Evolutionary conservation across 208 protist species (phyloP).

Genomic region (Trypanosoma platydactyli): DNA sequence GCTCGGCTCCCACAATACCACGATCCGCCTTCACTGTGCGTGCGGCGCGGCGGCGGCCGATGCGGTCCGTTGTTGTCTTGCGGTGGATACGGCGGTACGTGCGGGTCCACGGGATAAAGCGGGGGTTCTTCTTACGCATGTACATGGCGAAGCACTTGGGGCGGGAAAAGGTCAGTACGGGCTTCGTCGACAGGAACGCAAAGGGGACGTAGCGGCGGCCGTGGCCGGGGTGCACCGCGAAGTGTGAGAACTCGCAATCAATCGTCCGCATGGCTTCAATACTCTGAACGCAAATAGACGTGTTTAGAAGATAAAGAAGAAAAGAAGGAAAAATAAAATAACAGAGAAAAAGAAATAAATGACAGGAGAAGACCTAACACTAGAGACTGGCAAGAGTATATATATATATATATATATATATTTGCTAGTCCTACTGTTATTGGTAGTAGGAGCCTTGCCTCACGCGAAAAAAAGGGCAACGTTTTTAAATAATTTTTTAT

Average conservation of each 20-base stretch:
- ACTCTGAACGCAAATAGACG: constrained; percentile 13
- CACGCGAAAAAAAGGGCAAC: background rate
- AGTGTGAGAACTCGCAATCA: constrained; percentile 93
- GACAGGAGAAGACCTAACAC: background rate
- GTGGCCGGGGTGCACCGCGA: constrained; percentile 93
- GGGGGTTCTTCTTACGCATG: constrained; percentile 95
- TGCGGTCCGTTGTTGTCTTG: constrained; percentile 89
- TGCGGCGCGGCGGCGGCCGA: constrained; percentile 77
- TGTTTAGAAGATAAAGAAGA: constrained; percentile 1
- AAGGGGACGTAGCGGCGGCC: constrained; percentile 93
- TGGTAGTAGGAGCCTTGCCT: background rate
- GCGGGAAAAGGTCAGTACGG: constrained; percentile 91
- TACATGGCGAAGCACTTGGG: constrained; percentile 91
- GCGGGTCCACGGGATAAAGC: constrained; percentile 91
- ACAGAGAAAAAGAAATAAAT: background rate
- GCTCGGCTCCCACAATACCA: constrained; percentile 86
- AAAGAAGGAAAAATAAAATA: constrained; percentile 10
- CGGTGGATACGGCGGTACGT: constrained; percentile 93
- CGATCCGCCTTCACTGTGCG: constrained; percentile 74
- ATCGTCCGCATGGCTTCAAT: constrained; percentile 81
- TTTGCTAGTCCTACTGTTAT: too few species aligned
- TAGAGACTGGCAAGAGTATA: too few species aligned
- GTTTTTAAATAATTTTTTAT: too few species aligned
- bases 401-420: too few species aligned
- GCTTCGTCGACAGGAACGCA: constrained; percentile 93